Base-by-base conservation (phyloP, 2,329 filamentous ascomycete species). In the Claviceps sp. region DNA sequence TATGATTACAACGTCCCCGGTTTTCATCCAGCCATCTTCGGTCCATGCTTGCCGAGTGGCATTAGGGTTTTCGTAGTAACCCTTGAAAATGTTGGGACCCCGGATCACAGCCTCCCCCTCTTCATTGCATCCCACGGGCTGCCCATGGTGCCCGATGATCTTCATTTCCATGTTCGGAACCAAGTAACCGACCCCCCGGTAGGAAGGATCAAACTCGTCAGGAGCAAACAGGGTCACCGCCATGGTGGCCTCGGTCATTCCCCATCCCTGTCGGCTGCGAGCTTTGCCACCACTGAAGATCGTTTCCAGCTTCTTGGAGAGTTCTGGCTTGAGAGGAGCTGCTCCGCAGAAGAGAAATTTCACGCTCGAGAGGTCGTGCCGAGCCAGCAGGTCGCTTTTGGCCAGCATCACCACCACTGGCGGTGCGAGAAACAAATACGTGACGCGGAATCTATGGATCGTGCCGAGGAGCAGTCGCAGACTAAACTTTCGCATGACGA, bases 161-260 rank as follows among this genome's bases (percentile, higher is more conserved):
- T 64, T 94, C 87, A 60, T 96, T 90, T 5, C 90, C 90, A 90
- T 69, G 56, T 84, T 84, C 49, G 72, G 82, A 1, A 89, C 50
- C 0, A 91, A 68, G 16, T 73, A 79, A 1, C 86, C 86, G 0
- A 46, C 43, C 6, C 43, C 43, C 24, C 43, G 14, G 43, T 46
- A 26, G 14, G 24, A 34, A 46, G 43, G 43, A 46, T 46, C 43
- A 46, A 46, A 46, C 24, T 46, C 43, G n/a, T 46, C 79, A 85
- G 1, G 82, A 85, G 16, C 86, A 85, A 50, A 81, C 74, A 62
- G 79, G 79, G 44, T 86, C 73, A 55, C 90, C 85, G 0, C 71
- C 55, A 13, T 75, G 45, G 72, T 76, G 0, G 84, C 86, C 62
- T 91, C 86, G 0, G 86, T 90, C 56, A 89, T 72, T 24, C 85